Evolutionary conservation across 2,329 filamentous ascomycete genomes (phyloP).

Genomic region (Colletotrichum shisoi): DNA sequence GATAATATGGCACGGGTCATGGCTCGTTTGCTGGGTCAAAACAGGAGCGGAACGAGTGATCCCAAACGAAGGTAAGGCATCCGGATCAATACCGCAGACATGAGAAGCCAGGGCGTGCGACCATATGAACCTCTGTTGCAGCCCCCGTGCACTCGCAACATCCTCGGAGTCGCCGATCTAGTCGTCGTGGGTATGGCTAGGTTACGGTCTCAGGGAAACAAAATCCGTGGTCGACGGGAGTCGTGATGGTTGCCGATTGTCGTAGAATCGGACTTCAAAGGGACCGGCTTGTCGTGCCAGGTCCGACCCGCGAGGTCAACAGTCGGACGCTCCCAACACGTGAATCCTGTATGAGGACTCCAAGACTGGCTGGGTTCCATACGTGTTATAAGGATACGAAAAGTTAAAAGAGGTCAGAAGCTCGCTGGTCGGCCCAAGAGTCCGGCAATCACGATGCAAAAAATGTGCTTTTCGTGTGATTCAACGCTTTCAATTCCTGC

Average conservation of each 20-base stretch:
- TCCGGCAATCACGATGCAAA: not conserved
- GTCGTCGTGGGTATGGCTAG: conserved; percentile 28
- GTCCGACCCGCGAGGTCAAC: conserved; percentile 18
- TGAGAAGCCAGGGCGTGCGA: too few species aligned
- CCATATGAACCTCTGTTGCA: too few species aligned
- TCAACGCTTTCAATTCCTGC: conserved; percentile 19
- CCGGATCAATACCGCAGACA: too few species aligned
- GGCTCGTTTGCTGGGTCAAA: too few species aligned
- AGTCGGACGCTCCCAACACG: conserved; percentile 38
- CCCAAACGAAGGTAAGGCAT: too few species aligned
- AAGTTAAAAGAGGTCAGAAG: conserved; percentile 38
- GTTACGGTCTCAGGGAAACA: conserved; percentile 25
- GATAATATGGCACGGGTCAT: not conserved
- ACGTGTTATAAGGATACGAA: conserved; percentile 39
- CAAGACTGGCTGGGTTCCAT: conserved; percentile 37
- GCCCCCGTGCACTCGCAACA: too few species aligned
- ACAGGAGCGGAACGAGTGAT: too few species aligned
- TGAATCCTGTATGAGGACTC: conserved; percentile 43
- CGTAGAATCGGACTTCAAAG: conserved; percentile 40
- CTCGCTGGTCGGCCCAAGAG: not conserved
- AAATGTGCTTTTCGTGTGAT: not conserved
- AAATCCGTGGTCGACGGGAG: not conserved
- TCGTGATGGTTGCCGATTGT: conserved; percentile 18
- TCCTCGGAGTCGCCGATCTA: conserved; percentile 18
- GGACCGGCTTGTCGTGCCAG: conserved; percentile 40